Conservation (phyloP, 768 basidiomycete species). For the Auriscalpium microsporum region DNA sequence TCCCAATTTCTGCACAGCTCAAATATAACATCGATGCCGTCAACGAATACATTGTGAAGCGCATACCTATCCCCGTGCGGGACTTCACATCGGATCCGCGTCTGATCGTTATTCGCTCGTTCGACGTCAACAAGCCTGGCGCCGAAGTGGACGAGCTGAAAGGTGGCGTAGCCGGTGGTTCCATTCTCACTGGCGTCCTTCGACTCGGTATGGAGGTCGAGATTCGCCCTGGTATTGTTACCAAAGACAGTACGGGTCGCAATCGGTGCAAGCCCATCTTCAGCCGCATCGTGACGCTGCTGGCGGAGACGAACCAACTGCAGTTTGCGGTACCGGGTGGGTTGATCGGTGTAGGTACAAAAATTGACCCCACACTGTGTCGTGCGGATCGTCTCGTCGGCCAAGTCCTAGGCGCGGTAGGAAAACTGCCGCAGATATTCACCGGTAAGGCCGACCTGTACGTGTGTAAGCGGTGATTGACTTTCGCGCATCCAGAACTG, state of each 20-base stretch:
- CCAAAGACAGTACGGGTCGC: conserved; percentile 84
- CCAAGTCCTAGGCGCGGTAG: conserved; percentile 91
- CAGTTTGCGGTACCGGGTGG: conserved; percentile 97
- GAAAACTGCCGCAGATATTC: conserved; percentile 89
- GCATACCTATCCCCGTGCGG: conserved; percentile 89
- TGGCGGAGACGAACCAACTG: conserved; percentile 91
- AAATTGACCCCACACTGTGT: conserved; percentile 93
- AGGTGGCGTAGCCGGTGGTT: conserved; percentile 97
- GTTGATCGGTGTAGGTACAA: conserved; percentile 95
- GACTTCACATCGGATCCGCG: conserved; percentile 89
- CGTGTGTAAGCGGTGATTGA: no score
- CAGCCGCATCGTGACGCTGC: conserved; percentile 81
- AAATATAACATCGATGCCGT: conserved; percentile 99
- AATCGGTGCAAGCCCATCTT: conserved; percentile 93
- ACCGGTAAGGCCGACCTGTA: conserved; percentile 43
- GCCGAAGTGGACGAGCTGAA: conserved; percentile 95
- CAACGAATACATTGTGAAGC: conserved; percentile 96
- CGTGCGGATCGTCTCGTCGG: conserved; percentile 95
- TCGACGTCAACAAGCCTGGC: conserved; percentile 99
- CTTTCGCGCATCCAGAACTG: conserved; percentile 43
- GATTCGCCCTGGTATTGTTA: conserved; percentile 94
- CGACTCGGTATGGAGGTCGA: conserved; percentile 89
- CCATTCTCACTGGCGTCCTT: conserved; percentile 88
- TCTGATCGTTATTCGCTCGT: conserved; percentile 97
- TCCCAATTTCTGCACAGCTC: conserved; percentile 97